These are phyloP conservation scores for Fusarium sp. DNA, from an alignment of 2,329 filamentous ascomycete species.

Conservation along the genomic window DNA sequence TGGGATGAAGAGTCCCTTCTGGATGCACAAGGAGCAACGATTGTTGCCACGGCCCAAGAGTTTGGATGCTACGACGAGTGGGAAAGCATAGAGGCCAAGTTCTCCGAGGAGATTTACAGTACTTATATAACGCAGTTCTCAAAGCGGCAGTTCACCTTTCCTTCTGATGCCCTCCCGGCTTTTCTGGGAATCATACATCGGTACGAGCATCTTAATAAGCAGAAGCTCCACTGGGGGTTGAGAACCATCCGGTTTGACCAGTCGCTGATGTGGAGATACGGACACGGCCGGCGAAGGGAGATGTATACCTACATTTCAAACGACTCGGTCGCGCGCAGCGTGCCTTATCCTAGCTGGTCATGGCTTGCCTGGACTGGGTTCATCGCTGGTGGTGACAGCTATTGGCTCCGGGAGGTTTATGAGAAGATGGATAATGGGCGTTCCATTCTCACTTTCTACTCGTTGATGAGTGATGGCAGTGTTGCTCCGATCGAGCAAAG, in stretches of 20 bases:
- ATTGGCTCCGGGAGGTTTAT: neutral
- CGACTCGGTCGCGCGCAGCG: neutral
- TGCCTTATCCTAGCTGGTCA: constrained; percentile 16
- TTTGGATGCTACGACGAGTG: constrained; percentile 28
- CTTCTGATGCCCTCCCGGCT: constrained; percentile 9
- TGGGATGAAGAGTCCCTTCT: constrained; percentile 35
- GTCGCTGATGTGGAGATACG: constrained; percentile 4
- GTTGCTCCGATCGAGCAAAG: neutral
- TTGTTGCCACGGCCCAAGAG: accelerated
- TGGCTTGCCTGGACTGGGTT: constrained; percentile 15
- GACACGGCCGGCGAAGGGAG: constrained; percentile 2
- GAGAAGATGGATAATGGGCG: neutral
- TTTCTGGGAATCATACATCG: constrained; percentile 25
- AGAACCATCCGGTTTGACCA: constrained; percentile 5
- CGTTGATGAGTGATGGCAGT: neutral
- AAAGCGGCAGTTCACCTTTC: constrained; percentile 11
- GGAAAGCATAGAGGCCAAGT: neutral
- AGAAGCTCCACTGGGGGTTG: constrained; percentile 24
- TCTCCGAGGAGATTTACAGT: neutral
- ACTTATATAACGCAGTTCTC: constrained; percentile 22
- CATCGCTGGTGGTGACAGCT: neutral
- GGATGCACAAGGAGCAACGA: neutral
- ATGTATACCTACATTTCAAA: neutral
- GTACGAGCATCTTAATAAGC: constrained; percentile 24
- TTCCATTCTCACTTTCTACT: neutral